phyloP scores from a whole-genome alignment of 2,329 filamentous ascomycete species.

The Hymenoscyphus albidus region DNA sequence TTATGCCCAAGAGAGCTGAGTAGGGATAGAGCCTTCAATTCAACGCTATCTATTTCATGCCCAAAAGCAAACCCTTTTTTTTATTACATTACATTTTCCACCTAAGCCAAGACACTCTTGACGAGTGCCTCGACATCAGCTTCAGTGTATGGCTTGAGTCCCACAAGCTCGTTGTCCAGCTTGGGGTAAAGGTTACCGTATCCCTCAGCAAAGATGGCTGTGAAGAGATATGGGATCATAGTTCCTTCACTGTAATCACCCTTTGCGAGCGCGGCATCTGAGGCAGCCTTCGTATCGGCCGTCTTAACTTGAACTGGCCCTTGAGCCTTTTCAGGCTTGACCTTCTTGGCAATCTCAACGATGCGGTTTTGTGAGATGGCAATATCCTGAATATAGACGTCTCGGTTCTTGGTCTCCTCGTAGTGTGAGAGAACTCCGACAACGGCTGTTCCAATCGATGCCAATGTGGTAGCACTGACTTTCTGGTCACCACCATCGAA shows the following conservation, averaged over 20 bases:
- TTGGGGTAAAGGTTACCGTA: conserved; percentile 37
- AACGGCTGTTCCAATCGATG: conserved; percentile 45
- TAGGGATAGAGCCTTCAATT: not conserved
- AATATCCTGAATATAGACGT: conserved; percentile 44
- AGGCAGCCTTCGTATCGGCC: conserved; percentile 18
- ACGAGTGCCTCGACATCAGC: conserved; percentile 38
- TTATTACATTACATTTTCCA: not conserved
- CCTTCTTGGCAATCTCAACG: conserved; percentile 35
- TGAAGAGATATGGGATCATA: conserved; percentile 35
- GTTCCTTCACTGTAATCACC: conserved; percentile 32
- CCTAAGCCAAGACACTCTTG: conserved; percentile 8
- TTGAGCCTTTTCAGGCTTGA: conserved; percentile 32
- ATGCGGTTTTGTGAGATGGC: conserved; percentile 43
- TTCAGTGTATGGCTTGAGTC: conserved; percentile 41
- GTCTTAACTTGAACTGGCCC: conserved; percentile 18
- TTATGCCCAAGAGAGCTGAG: too few species aligned
- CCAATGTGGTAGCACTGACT: conserved; percentile 48
- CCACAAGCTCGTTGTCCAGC: conserved; percentile 42
- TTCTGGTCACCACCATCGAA: conserved; percentile 47
- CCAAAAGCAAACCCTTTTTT: not conserved
- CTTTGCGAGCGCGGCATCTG: conserved; percentile 24
- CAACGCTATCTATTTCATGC: not conserved
- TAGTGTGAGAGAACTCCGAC: conserved; percentile 46
- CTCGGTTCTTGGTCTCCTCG: conserved; percentile 50
- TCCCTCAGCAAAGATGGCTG: conserved; percentile 34